phyloP scores from a whole-genome alignment of 2,329 filamentous ascomycete genomes.

The Zalaria obscura region DNA sequence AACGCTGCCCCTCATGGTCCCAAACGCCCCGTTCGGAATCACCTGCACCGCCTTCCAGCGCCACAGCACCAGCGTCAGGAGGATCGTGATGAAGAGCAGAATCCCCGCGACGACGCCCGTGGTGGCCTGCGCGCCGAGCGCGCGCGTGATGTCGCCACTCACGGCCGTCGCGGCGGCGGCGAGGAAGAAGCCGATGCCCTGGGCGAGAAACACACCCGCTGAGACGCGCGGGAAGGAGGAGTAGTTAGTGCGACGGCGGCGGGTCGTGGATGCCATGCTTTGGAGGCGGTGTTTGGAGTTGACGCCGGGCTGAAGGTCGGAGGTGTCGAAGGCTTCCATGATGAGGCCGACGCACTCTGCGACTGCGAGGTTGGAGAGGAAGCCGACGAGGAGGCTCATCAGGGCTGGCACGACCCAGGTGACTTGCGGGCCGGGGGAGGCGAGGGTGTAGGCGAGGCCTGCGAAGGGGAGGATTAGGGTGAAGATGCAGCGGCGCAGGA shows the following conservation, averaged over 20 bases:
- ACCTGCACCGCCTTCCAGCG: slow-evolving; percentile 55
- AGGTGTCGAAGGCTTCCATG: slow-evolving; percentile 74
- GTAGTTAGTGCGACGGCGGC: slow-evolving; percentile 50
- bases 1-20: slow-evolving; percentile 39
- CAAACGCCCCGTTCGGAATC: slow-evolving; percentile 45
- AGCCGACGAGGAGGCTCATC: slow-evolving; percentile 53
- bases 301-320: slow-evolving; percentile 60
- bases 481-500: slow-evolving; percentile 54
- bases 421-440: slow-evolving; percentile 47
- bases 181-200: slow-evolving; percentile 54
- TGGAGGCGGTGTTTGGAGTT: slow-evolving; percentile 35
- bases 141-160: slow-evolving; percentile 52
- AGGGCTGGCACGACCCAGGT: slow-evolving; percentile 50
- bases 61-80: slow-evolving; percentile 47
- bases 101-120: slow-evolving; percentile 57
- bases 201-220: slow-evolving; percentile 57
- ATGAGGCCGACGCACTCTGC: slow-evolving; percentile 63
- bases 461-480: slow-evolving; percentile 52
- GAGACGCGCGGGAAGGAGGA: slow-evolving; percentile 61
- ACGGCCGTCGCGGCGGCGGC: slow-evolving; percentile 55
- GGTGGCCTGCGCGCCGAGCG: slow-evolving; percentile 51
- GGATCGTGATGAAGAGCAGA: slow-evolving; percentile 47
- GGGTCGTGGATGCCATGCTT: slow-evolving; percentile 28
- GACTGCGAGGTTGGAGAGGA: slow-evolving; percentile 58
- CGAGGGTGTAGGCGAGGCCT: slow-evolving; percentile 52